Evolutionary conservation across 2,329 filamentous ascomycete genomes (phyloP), one percentile per base, ranked within the genome.

Genomic region (Aspergillus texensis): DNA sequence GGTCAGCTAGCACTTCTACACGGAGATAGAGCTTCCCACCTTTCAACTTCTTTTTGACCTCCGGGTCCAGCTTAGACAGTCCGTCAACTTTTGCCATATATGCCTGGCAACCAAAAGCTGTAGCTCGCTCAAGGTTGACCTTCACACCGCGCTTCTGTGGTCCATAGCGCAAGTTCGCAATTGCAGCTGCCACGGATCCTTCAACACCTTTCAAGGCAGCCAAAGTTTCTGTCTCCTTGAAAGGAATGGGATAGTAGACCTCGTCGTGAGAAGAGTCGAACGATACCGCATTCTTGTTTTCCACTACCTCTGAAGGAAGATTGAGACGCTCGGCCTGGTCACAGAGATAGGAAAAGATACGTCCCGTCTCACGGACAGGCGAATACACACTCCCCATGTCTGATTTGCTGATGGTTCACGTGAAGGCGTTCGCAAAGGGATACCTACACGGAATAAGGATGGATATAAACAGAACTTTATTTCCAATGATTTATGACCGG

Each of bases 161-260:
- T n/a, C 81, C 83, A 71, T 82, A 82, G 54, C 82, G 79, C 30
- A 89, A 73, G 71, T 88, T 81, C 11, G 84, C 85, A 63, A 91
- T 83, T 1, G 85, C 82, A n/a, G 84, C 84, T 3, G 85, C 86
- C n/a, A 86, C 80, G 45, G 83, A 81, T 6, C 84, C 87, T 69
- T 89, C 87, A 6, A 88, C 77, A 6, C 83, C 86, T 70, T 88
- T 89, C 66, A 89, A 77, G 4, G 86, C 83, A 9, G 82, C 81
- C 12, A 82, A 77, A 1, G 83, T 83, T 66, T 85, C 83, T 0
- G 82, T 84, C 70, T 84, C 82, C 65, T 85, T 85, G 66, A 84
- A 81, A 0, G 83, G 83, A 62, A 79, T 79, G 1, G 78, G 78
- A 30, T 73, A 79, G 62, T 79, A 80, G 30, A 79, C 72, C 52